Evolutionary conservation across 176 grass and related monocot species (phyloP).

Genomic region (Secale cereale): DNA sequence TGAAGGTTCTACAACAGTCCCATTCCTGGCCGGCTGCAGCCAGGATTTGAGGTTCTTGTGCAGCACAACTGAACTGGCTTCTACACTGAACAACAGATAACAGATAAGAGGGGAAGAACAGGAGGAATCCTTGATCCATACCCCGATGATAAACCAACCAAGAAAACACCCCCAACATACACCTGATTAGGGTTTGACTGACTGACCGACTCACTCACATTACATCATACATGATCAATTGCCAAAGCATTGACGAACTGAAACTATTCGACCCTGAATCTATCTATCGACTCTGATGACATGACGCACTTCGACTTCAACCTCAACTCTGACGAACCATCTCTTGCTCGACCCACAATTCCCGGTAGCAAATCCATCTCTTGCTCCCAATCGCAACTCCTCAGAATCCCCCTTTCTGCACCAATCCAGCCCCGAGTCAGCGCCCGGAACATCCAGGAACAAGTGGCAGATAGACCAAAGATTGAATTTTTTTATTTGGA

Average conservation of each 20-base stretch:
- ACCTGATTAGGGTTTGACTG: constrained; percentile 21
- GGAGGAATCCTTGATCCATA: neutral
- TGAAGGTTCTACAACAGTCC: neutral
- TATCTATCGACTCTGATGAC: neutral
- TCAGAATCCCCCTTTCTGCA: constrained; percentile 49
- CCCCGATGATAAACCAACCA: too few relatives aligned
- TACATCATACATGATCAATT: constrained; percentile 9
- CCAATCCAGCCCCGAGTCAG: constrained; percentile 9
- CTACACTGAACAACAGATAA: neutral
- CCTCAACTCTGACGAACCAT: constrained; percentile 7
- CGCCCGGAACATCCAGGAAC: neutral
- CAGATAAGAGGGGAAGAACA: neutral
- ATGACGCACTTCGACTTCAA: neutral
- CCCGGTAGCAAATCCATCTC: constrained; percentile 11
- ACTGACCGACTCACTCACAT: neutral
- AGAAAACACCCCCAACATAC: neutral
- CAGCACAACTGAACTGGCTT: neutral
- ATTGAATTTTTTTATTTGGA: neutral
- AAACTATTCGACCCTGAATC: constrained; percentile 21
- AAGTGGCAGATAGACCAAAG: constrained; percentile 4
- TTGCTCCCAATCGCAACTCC: neutral
- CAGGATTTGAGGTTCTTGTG: neutral
- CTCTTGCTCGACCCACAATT: constrained; percentile 37
- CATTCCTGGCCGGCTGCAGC: neutral
- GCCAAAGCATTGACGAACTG: neutral